Conservation (phyloP, 768 basidiomycete species). For the Boletus rubroflammeus region DNA sequence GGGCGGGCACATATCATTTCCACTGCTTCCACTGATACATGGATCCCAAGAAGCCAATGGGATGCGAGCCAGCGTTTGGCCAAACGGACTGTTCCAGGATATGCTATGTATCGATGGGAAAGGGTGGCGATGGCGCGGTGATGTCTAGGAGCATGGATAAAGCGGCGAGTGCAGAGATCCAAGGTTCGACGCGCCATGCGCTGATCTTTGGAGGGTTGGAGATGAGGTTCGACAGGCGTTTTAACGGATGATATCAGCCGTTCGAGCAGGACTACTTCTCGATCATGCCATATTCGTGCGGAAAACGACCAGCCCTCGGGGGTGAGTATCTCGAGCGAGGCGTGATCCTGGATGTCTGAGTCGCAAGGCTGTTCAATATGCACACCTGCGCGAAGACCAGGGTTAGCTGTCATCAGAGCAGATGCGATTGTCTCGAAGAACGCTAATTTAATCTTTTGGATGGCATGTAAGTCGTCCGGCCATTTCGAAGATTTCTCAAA, state of each 20-base stretch:
- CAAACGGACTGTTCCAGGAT: slow-evolving; percentile 79
- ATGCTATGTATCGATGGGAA: slow-evolving; percentile 76
- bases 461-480: slow-evolving; percentile 91
- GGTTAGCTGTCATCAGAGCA: slow-evolving; percentile 50
- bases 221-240: not conserved
- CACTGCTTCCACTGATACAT: slow-evolving; percentile 73
- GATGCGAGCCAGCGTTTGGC: slow-evolving; percentile 90
- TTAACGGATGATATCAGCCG: slow-evolving; percentile 51
- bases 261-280: slow-evolving; percentile 77
- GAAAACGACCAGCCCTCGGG: slow-evolving; percentile 85
- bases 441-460: slow-evolving; percentile 92
- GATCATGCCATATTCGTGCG: slow-evolving; percentile 81
- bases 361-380: slow-evolving; percentile 50
- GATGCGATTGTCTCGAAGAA: slow-evolving; percentile 81
- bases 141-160: slow-evolving; percentile 78
- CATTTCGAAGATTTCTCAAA: slow-evolving; percentile 91
- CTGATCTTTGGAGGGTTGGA: slow-evolving; percentile 37
- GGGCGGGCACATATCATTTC: slow-evolving; percentile 82
- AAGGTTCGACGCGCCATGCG: slow-evolving; percentile 55
- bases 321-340: slow-evolving; percentile 72
- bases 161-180: slow-evolving; percentile 62
- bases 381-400: slow-evolving; percentile 54
- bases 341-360: slow-evolving; percentile 64
- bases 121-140: slow-evolving; percentile 80
- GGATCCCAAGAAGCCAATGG: slow-evolving; percentile 79